Conservation (phyloP, 768 basidiomycete genomes). For the Leccinum ochraceum region DNA sequence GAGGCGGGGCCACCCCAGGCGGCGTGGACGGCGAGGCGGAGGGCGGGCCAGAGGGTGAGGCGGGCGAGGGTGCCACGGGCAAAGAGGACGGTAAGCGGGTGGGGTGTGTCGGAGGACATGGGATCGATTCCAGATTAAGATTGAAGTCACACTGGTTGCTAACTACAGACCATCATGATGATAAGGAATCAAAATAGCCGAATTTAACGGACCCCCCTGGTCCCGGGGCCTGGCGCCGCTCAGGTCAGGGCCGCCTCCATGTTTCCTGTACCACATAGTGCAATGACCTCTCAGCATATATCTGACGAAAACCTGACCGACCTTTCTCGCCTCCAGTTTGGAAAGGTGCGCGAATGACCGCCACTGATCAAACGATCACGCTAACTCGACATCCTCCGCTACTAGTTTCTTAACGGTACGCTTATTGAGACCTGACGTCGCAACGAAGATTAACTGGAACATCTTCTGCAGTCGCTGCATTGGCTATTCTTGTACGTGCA, state of each 20-base stretch:
- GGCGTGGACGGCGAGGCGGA: conserved; percentile 83
- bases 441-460: background rate
- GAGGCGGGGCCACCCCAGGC: conserved; percentile 83
- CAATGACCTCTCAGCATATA: conserved; percentile 10
- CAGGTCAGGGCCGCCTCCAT: conserved; percentile 19
- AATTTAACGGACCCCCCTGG: too few species aligned
- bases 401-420: conserved; percentile 24
- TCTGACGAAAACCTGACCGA: conserved; percentile 8
- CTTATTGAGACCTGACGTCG: background rate
- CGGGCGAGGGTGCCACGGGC: conserved; percentile 86
- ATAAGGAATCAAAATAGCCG: too few species aligned
- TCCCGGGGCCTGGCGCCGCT: too few species aligned
- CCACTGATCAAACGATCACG: background rate
- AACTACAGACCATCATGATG: too few species aligned
- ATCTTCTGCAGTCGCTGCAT: conserved; percentile 18
- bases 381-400: background rate
- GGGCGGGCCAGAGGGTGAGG: conserved; percentile 80
- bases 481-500: conserved; percentile 19
- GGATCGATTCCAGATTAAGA: background rate
- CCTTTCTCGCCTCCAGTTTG: conserved; percentile 21
- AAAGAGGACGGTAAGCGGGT: conserved; percentile 63
- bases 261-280: background rate
- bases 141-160: too few species aligned
- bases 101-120: conserved; percentile 29
- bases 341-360: conserved; percentile 16